Conservation (phyloP, 1,139 yeast species). For the Debaryomycetaceae sp. region DNA sequence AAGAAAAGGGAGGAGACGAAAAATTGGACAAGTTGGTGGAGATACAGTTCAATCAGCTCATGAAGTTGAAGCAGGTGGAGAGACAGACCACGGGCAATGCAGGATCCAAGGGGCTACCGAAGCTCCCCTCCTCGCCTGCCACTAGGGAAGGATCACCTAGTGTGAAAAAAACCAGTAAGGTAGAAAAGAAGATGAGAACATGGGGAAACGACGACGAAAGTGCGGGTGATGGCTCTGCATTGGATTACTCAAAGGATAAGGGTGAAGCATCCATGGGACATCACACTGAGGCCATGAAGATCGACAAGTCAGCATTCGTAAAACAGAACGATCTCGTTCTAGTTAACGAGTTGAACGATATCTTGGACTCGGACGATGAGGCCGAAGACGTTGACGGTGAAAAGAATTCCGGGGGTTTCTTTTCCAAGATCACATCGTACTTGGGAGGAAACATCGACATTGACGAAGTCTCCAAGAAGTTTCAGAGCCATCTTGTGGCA, state of each 20-base stretch:
- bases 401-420: conserved; percentile 20
- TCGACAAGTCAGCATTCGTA: conserved; percentile 34
- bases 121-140: conserved; percentile 12
- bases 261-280: conserved; percentile 26
- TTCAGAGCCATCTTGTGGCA: conserved; percentile 40
- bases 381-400: conserved; percentile 17
- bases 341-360: conserved; percentile 42
- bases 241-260: conserved; percentile 33
- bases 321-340: conserved; percentile 40
- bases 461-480: conserved; percentile 40
- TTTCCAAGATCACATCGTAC: conserved; percentile 34
- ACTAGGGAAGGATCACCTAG: neutral
- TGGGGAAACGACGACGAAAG: conserved; percentile 38
- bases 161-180: conserved; percentile 8
- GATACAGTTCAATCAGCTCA: conserved; percentile 35
- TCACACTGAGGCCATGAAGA: conserved; percentile 30
- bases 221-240: conserved; percentile 24
- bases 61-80: conserved; percentile 25
- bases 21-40: conserved; percentile 37
- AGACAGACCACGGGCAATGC: conserved; percentile 6
- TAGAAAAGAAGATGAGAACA: conserved; percentile 40
- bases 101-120: conserved; percentile 10
- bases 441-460: conserved; percentile 38
- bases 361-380: conserved; percentile 34
- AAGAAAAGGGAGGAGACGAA: conserved; percentile 7